Evolutionary conservation across 352 stramenopile genomes (phyloP), one percentile per base, ranked within the genome.

Genomic region (Stramenopiles sp.): DNA sequence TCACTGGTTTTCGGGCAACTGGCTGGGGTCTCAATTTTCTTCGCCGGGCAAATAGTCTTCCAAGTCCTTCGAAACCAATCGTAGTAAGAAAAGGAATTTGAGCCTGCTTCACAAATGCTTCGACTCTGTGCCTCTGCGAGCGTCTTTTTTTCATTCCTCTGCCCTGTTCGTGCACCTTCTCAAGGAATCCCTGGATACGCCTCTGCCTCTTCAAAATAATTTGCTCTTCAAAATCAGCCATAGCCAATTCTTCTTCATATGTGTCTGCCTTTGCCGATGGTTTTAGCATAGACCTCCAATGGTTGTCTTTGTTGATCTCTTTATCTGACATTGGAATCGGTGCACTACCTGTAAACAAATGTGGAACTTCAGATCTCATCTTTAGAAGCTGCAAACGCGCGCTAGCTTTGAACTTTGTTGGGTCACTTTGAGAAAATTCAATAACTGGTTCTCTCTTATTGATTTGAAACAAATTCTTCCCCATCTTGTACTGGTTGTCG

Each of bases 31-130:
- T 32, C 32, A 87, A 81, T 0, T 33, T 7, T 0, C 84, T 80
- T 33, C 82, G 22, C 14, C 76, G 81, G 7, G 71, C 81, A 33
- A 94, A 91, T 27, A 94, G 83, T 0, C 30, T 75, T 8, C 80
- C 81, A n/a, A 95, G 80, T 0, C 83, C 85, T 0, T 87, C 89
- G 4, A 93, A 78, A 30, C 93, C 89, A 0, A 95, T 80, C 0
- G 85, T 85, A 0, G 88, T 85, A 30, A 88, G 88, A 39, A 95
- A 89, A n/a, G 91, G 91, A 33, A 95, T 81, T 29, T 88, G 85
- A 75, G 91, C 88, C 75, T 96, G 91, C 67, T 93, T 91, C 25
- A 95, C 89, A 80, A 95, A 78, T 14, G 71, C 71, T 33, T 31
- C 30, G 22, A 33, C 71, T 14, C 4, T 33, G 14, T 78, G 71